These are phyloP conservation scores for Thalassiosira ordinaria DNA, from an alignment of 352 stramenopile species.

Conservation along the genomic window DNA sequence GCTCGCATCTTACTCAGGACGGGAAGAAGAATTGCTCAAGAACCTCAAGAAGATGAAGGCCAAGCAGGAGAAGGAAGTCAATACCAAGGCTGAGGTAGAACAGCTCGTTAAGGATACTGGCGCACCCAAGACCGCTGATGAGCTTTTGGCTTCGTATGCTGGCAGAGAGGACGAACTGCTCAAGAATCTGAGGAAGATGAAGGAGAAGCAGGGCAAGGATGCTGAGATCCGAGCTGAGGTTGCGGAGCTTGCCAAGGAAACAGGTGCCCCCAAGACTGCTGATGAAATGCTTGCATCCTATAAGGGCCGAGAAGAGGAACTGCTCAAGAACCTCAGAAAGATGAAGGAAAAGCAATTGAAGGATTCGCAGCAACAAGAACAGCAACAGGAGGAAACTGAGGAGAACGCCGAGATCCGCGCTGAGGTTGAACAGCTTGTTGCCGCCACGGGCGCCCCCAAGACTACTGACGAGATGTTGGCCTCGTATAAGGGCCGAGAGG, in stretches of 20 bases:
- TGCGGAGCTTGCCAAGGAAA: conserved; percentile 5
- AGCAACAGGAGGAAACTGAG: too few species aligned
- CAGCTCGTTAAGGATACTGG: conserved; percentile 19
- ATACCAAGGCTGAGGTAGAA: conserved; percentile 11
- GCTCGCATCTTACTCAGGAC: conserved; percentile 9
- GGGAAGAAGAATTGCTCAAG: conserved; percentile 10
- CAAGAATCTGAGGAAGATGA: conserved; percentile 36
- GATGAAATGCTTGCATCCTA: too few species aligned
- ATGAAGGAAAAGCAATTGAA: too few species aligned
- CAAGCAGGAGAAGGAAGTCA: conserved; percentile 8
- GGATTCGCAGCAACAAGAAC: too few species aligned
- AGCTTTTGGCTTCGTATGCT: conserved; percentile 25
- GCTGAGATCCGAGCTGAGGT: neutral
- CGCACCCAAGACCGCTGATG: conserved; percentile 24
- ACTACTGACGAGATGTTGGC: too few species aligned
- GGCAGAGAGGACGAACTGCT: conserved; percentile 22
- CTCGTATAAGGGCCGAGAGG: too few species aligned
- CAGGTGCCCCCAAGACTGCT: conserved; percentile 13
- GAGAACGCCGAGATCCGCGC: too few species aligned
- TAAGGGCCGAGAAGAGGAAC: too few species aligned
- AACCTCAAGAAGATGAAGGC: conserved; percentile 19
- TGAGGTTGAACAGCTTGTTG: too few species aligned
- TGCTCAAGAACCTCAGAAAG: too few species aligned
- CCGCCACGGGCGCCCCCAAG: too few species aligned
- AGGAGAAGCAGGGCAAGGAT: conserved; percentile 5